Evolutionary conservation across 2,329 filamentous ascomycete genomes (phyloP).

Genomic region (Madurella fahalii): DNA sequence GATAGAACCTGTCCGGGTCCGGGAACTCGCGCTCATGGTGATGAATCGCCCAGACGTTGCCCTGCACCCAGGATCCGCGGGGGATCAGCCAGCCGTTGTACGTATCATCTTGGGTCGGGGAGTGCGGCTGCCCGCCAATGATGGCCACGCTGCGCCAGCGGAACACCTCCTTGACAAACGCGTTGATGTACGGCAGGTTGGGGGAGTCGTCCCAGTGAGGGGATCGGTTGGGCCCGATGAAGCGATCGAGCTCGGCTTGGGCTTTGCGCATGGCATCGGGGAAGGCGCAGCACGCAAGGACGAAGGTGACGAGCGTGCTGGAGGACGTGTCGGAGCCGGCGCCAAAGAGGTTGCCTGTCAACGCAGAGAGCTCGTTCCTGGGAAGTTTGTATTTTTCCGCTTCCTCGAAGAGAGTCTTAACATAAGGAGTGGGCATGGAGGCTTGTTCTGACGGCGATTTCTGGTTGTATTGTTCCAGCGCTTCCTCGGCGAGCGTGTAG

Average conservation of each 20-base stretch:
- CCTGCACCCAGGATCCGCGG: constrained; percentile 45
- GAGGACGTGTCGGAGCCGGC: constrained; percentile 48
- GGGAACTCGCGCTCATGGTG: constrained; percentile 45
- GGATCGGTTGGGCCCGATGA: constrained; percentile 44
- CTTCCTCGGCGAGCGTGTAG: constrained; percentile 49
- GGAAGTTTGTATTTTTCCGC: constrained; percentile 43
- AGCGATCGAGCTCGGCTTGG: constrained; percentile 48
- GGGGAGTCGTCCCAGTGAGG: constrained; percentile 46
- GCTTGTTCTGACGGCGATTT: constrained; percentile 23
- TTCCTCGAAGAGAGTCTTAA: constrained; percentile 46
- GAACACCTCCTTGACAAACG: constrained; percentile 52
- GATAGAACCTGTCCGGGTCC: constrained; percentile 43
- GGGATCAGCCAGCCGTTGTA: constrained; percentile 49
- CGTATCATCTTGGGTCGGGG: constrained; percentile 43
- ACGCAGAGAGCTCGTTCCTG: constrained; percentile 41
- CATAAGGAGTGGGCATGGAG: constrained; percentile 35
- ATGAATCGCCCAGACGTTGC: constrained; percentile 49
- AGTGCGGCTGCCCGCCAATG: constrained; percentile 48
- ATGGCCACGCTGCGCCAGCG: constrained; percentile 53
- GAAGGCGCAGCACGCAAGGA: constrained; percentile 48
- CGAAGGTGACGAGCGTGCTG: constrained; percentile 43
- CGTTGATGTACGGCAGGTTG: constrained; percentile 49
- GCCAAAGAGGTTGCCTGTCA: constrained; percentile 47
- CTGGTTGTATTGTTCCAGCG: constrained; percentile 36
- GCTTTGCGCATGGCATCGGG: constrained; percentile 45